Evolutionary conservation across 768 basidiomycete genomes (phyloP), one percentile per base, ranked within the genome.

Genomic region (Atractiella rhizophila): DNA sequence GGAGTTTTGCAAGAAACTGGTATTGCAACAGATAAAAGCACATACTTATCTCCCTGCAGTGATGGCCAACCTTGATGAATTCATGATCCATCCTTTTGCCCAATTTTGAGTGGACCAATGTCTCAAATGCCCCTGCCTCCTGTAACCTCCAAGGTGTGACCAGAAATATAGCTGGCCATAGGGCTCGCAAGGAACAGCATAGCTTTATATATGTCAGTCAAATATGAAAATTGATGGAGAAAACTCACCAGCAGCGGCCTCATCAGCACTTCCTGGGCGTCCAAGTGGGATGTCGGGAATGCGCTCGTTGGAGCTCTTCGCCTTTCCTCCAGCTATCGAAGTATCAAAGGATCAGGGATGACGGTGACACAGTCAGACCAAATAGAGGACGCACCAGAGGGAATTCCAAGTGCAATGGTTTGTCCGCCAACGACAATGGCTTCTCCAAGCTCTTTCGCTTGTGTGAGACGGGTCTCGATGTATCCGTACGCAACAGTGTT

Each of bases 371-470:
- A 59, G 32, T 61, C 57, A 8, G 20, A 9, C 6, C 15, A 28
- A 18, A 29, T 42, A 40, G 31, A 25, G 16, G 25, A 46, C 43
- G 58, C 63, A 3, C 64, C 68, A 13, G 64, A 64, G 3, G 80
- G 80, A 43, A 83, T 70, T 44, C 80, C 81, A 8, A 83, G 64
- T 7, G 75, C 70, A 46, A 83, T 75, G 55, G 74, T 73, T 66
- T 81, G 76, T 4, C 80, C 81, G 46, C 71, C 70, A 36, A 82
- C 73, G 55, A 74, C 71, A 55, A 83, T 79, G 34, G 65, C 64
- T 38, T 57, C 73, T 31, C 80, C 80, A 2, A 63, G 66, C 51
- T 81, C 80, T 59, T 83, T 83, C 1, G 76, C 66, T 4, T 69
- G 71, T 0, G 80, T 83, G 54, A 83, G 61, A 37, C 80, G 64